phyloP scores from a whole-genome alignment of 805 yeast species.

The Saturnispora galanensis region DNA sequence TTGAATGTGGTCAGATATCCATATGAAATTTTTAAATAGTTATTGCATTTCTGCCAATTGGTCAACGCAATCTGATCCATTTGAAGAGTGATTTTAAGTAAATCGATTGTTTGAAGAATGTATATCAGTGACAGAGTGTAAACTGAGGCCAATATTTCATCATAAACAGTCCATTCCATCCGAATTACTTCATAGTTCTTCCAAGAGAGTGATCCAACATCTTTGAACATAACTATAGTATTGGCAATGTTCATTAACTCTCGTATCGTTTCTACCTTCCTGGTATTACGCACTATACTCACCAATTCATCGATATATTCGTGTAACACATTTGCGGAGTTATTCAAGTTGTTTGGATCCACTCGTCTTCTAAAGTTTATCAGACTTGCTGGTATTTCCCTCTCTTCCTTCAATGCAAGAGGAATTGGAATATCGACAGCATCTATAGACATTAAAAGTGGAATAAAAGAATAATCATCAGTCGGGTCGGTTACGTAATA shows the following conservation, averaged over 20 bases:
- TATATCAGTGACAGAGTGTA: constrained; percentile 15
- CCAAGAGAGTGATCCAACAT: constrained; percentile 11
- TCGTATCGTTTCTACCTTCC: constrained; percentile 9
- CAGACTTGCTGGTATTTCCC: constrained; percentile 11
- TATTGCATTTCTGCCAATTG: constrained; percentile 18
- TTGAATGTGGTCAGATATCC: constrained; percentile 15
- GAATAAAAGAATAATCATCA: neutral
- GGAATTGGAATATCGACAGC: constrained; percentile 14
- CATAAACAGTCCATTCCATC: constrained; percentile 11
- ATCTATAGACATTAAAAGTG: constrained; percentile 3
- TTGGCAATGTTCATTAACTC: constrained; percentile 3
- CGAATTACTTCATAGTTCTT: constrained; percentile 5
- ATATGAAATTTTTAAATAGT: constrained; percentile 17
- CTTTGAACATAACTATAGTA: neutral
- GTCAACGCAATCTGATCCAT: constrained; percentile 7
- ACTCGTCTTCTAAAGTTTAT: constrained; percentile 14
- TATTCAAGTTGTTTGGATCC: constrained; percentile 14
- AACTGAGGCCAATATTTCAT: constrained; percentile 18
- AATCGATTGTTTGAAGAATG: constrained; percentile 13
- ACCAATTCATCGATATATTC: constrained; percentile 20
- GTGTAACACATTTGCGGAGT: constrained; percentile 18
- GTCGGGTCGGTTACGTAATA: neutral
- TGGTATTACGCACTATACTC: constrained; percentile 1
- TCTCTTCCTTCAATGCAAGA: neutral
- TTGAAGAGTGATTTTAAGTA: constrained; percentile 9